Base-by-base conservation (phyloP, 2,329 filamentous ascomycete species). In the Tolypocladium tropicale region DNA sequence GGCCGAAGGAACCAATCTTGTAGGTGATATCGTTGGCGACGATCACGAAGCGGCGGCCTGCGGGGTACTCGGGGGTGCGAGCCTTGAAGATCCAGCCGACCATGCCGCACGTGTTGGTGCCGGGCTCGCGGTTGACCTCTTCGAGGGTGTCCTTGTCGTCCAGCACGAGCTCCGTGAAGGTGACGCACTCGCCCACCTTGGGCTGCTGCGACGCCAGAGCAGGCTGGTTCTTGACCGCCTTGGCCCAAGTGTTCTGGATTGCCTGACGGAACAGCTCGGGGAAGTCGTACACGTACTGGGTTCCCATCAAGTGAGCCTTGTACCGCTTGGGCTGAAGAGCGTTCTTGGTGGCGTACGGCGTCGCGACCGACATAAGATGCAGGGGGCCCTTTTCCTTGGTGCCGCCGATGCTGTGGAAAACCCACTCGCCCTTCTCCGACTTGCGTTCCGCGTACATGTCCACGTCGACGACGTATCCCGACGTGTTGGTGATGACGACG, bases 281-380 rank as follows among this genome's bases (percentile, higher is more conserved):
- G 87, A 99, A 99, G 74, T 99, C 94, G 72, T 99, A 99, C 55
- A 97, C 94, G 71, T 96, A 99, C 75, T 99, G 94, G 32, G 94
- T 99, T 61, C 94, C 94, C 92, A 99, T 96, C 60, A 97, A 79
- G 72, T 99, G 94, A 63, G 94, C 94, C 86, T 96, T 96, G 85
- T 99, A 97, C 65, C 94, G 86, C 85, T 97, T 97, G 60, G 94
- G 94, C 77, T 99, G 94, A 59, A 99, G 82, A 80, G 92, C 95
- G 74, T 96, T 95, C 85, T 99, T 99, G 68, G 93, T 96, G 39
- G 93, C 88, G 74, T 99, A 99, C 25, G 94, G 91, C 4, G 91
- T 92, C 49, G 85, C 89, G 62, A 97, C 92, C 6, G 92, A 85
- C 68, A 95, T 83, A 72, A 99, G 76, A 70, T 99, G 94, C 86